Base-by-base conservation (phyloP, 768 basidiomycete genomes). In the Psilocybe cubensis region DNA sequence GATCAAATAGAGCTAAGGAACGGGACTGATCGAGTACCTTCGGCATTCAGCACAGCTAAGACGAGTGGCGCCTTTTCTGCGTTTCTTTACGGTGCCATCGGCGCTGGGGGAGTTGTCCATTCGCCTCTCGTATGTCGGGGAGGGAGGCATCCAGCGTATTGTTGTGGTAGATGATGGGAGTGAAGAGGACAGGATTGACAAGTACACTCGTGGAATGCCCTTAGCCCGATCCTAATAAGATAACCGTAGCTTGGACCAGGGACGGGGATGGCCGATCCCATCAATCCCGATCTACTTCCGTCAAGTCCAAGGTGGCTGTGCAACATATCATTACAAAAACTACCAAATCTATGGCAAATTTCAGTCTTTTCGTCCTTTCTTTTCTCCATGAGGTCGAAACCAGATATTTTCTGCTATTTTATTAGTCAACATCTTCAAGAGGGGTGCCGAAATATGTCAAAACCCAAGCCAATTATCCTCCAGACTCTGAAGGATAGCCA, bases 11-110 rank as follows among this genome's bases (percentile, higher is more conserved):
- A 12, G 23, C 31, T 11, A 27, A 38, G 47, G n/a, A 21, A 33
- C n/a, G 33, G 31, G 40, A 18, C 24, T 25, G 48, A 38, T 40
- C 54, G 17, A 53, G 45, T 59, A 87, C 89, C 90, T 82, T 68
- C 90, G 80, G 67, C 90, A 92, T 63, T 92, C 90, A 23, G 90
- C 90, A 66, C 90, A 92, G 11, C 88, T 90, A 44, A 91, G 79
- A 41, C 90, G 82, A 4, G 87, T 89, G 5, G 90, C 89, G 35
- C 89, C 89, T 60, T 86, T 87, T 68, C 85, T 77, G 29, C 84
- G 79, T 67, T 86, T 86, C 73, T 85, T 87, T 1, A 74, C 58
- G 2, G 76, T 73, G 57, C 68, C 72, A 3, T 75, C 63, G 11
- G 54, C 53, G 27, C 60, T 52, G n/a, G 52, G 56, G 18, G 63